A percentile compares a stretch with the other conserved stretches of the same genome.
Conservation (phyloP, 345 rosid species). For the Murraya paniculata region DNA sequence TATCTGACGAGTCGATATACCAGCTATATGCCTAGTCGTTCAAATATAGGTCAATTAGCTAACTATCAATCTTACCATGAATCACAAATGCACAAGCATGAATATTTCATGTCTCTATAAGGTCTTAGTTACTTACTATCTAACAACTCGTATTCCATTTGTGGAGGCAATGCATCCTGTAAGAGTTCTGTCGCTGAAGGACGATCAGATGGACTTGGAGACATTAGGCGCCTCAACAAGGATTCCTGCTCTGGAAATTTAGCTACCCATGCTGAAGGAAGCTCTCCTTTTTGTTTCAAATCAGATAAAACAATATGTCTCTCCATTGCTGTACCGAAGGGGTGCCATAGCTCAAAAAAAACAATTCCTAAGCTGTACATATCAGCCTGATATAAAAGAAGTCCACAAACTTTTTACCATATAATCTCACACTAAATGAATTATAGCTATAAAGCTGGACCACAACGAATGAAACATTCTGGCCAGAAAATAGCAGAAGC, state of each 20-base stretch:
- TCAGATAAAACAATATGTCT: slow-evolving; percentile 68
- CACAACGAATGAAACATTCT: slow-evolving; percentile 7
- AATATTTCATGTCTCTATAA: neutral
- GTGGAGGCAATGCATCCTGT: slow-evolving; percentile 78
- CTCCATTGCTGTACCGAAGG: slow-evolving; percentile 96
- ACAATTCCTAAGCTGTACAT: slow-evolving; percentile 97
- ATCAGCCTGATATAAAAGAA: slow-evolving; percentile 64
- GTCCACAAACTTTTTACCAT: neutral
- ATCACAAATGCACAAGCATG: slow-evolving; percentile 3
- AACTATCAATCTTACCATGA: neutral
- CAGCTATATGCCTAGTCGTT: neutral
- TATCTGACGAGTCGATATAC: neutral
- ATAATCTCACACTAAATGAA: slow-evolving; percentile 7
- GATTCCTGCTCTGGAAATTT: slow-evolving; percentile 90
- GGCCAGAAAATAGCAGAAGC: slow-evolving; percentile 14
- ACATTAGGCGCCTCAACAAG: slow-evolving; percentile 66
- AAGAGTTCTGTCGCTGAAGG: slow-evolving; percentile 92
- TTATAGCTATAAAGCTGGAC: slow-evolving; percentile 1
- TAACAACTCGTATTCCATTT: slow-evolving; percentile 83
- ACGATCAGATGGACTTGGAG: slow-evolving; percentile 95
- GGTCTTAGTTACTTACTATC: slow-evolving; percentile 58
- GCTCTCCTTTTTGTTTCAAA: slow-evolving; percentile 79
- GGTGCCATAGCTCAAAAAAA: slow-evolving; percentile 95
- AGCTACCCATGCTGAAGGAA: slow-evolving; percentile 76
- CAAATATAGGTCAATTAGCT: neutral